These are phyloP conservation scores for Salix suchowensis DNA, from an alignment of 345 rosid species.

Conservation along the genomic window DNA sequence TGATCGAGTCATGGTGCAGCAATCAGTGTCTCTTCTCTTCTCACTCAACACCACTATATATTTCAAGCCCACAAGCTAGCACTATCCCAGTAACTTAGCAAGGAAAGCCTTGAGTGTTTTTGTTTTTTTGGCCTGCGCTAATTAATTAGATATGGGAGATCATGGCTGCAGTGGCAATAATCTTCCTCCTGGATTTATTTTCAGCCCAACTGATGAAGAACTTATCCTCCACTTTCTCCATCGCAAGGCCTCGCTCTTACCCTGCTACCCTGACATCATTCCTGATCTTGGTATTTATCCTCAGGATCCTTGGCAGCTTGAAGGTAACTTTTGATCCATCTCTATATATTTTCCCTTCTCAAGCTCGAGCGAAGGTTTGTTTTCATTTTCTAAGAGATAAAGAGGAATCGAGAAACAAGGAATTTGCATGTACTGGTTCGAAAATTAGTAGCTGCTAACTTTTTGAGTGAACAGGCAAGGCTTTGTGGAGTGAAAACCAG, in stretches of 20 bases:
- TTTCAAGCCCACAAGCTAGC: background rate
- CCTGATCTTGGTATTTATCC: slow-evolving; percentile 17
- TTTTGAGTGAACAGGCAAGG: slow-evolving; percentile 27
- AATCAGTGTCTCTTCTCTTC: background rate
- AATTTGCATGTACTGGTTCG: background rate
- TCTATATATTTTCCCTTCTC: background rate
- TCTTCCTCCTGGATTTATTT: slow-evolving; percentile 48
- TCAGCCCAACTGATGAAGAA: slow-evolving; percentile 48
- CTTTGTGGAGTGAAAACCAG: slow-evolving; percentile 28
- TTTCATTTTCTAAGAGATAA: background rate
- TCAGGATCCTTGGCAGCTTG: slow-evolving; percentile 40
- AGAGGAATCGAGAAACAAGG: background rate
- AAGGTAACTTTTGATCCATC: slow-evolving; percentile 18
- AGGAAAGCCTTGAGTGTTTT: background rate
- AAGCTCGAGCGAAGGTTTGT: background rate
- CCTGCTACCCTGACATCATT: slow-evolving; percentile 29
- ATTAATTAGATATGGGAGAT: slow-evolving; percentile 5
- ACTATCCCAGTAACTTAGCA: background rate
- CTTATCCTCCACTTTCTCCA: slow-evolving; percentile 44
- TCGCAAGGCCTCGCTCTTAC: slow-evolving; percentile 23
- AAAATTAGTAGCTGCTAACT: background rate
- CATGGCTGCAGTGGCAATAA: slow-evolving; percentile 6
- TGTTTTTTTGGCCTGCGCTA: too few relatives aligned
- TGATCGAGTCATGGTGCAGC: background rate
- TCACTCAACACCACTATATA: background rate